A percentile compares a stretch with the other conserved stretches of the same genome.
These are phyloP conservation scores for Tulasnella sp. DNA, from an alignment of 768 basidiomycete species.

Conservation along the genomic window DNA sequence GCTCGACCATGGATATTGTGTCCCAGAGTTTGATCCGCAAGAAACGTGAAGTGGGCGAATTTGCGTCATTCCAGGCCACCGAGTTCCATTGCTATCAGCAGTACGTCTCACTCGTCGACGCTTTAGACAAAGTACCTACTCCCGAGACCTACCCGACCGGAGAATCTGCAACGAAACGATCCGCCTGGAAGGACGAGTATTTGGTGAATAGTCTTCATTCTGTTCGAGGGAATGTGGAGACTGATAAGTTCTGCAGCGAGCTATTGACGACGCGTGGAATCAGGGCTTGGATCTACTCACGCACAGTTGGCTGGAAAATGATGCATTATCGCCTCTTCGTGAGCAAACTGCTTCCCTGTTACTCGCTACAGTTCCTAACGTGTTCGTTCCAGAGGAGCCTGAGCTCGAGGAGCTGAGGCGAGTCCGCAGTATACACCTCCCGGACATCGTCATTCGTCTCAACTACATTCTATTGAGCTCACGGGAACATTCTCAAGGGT, in stretches of 20 bases:
- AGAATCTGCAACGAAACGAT: conserved; percentile 6
- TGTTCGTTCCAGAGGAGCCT: conserved; percentile 32
- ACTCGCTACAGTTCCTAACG: not conserved
- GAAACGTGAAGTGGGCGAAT: not conserved
- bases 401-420: conserved; percentile 57
- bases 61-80: conserved; percentile 12
- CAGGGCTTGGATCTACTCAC: conserved; percentile 60
- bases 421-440: conserved; percentile 82
- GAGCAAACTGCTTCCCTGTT: not conserved
- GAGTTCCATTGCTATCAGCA: conserved; percentile 68
- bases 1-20: not conserved
- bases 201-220: not conserved
- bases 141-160: conserved; percentile 14
- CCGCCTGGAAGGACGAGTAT: conserved; percentile 12
- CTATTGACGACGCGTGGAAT: conserved; percentile 48
- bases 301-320: conserved; percentile 60
- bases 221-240: not conserved
- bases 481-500: conserved; percentile 53
- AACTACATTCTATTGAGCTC: conserved; percentile 63
- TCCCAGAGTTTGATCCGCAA: not conserved
- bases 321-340: not conserved
- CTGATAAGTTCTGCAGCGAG: not conserved
- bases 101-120: conserved; percentile 60
- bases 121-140: conserved; percentile 5
- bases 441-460: conserved; percentile 77